Percentiles rank a stretch among this genome's conserved stretches.
phyloP scores from a whole-genome alignment of 176 grass and related monocot genomes.

The Musa troglodytarum region DNA sequence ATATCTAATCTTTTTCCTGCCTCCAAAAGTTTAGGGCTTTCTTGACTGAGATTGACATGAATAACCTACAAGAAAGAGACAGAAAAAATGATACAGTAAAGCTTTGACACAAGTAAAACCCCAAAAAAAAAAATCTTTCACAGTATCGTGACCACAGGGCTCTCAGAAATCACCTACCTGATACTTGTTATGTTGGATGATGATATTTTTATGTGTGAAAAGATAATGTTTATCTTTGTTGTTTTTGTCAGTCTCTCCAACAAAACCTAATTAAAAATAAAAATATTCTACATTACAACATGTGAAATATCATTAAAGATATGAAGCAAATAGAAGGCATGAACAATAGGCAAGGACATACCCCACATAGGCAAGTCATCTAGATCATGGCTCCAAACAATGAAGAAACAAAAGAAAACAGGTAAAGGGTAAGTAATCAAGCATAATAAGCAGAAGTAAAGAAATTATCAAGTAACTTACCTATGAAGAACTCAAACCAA shows the following conservation, averaged over 20 bases:
- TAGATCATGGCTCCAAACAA: conserved; percentile 25
- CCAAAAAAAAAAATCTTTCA: not conserved
- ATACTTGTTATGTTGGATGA: conserved; percentile 64
- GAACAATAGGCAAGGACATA: conserved; percentile 36
- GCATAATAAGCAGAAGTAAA: not conserved
- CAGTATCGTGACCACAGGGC: not conserved
- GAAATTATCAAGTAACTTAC: conserved; percentile 26
- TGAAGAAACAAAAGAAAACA: conserved; percentile 11
- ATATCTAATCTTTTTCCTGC: conserved; percentile 51
- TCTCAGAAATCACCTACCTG: conserved; percentile 41
- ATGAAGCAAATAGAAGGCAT: conserved; percentile 10
- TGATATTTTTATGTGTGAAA: conserved; percentile 84
- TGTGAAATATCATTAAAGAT: conserved; percentile 17
- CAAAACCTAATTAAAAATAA: conserved; percentile 46
- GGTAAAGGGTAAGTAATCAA: conserved; percentile 2
- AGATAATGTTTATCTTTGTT: conserved; percentile 67
- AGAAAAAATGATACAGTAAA: conserved; percentile 3
- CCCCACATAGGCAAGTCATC: conserved; percentile 97
- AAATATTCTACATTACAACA: conserved; percentile 18
- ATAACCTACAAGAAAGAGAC: conserved; percentile 41
- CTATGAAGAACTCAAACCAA: conserved; percentile 98
- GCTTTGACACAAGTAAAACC: conserved; percentile 1
- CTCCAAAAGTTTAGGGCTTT: conserved; percentile 66
- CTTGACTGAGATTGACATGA: conserved; percentile 79
- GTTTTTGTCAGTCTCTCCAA: conserved; percentile 83